phyloP scores from a whole-genome alignment of 768 basidiomycete genomes.

The Chalciporus sphaerocephalus region DNA sequence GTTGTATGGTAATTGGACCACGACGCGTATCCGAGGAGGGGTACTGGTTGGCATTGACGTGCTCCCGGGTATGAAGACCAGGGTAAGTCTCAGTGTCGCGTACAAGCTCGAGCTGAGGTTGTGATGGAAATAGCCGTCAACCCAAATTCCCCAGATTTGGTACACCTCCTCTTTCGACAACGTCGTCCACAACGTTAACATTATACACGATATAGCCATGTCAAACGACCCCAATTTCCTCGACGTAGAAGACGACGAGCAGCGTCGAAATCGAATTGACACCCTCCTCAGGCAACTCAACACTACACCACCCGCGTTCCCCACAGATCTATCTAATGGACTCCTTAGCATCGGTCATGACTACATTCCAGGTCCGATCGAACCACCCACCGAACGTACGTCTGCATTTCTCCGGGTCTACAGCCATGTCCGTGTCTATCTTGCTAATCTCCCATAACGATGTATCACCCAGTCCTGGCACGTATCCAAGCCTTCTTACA shows the following conservation, averaged over 20 bases:
- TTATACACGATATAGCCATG: conserved; percentile 6
- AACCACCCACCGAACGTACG: conserved; percentile 50
- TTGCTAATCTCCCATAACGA: neutral
- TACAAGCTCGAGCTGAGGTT: neutral
- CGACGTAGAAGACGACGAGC: conserved; percentile 47
- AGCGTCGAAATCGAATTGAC: conserved; percentile 39
- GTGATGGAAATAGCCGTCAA: neutral
- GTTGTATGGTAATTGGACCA: conserved; percentile 76
- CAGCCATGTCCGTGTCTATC: too few species aligned
- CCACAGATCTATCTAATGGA: conserved; percentile 6
- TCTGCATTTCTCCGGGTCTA: too few species aligned
- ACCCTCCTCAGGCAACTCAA: conserved; percentile 40
- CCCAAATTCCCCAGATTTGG: conserved; percentile 9
- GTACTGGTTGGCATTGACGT: conserved; percentile 17
- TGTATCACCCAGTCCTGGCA: conserved; percentile 48
- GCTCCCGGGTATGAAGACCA: neutral
- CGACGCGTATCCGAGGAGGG: conserved; percentile 53
- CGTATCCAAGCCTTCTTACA: conserved; percentile 68
- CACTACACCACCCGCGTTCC: conserved; percentile 13
- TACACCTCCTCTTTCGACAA: neutral
- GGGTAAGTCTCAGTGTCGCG: neutral
- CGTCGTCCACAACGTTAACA: neutral
- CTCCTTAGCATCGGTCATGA: conserved; percentile 36
- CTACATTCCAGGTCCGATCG: conserved; percentile 29
- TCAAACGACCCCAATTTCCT: conserved; percentile 23